Evolutionary conservation across 1,139 yeast species (phyloP).

Genomic region (Hemisphaericaspora xylofermentans): DNA sequence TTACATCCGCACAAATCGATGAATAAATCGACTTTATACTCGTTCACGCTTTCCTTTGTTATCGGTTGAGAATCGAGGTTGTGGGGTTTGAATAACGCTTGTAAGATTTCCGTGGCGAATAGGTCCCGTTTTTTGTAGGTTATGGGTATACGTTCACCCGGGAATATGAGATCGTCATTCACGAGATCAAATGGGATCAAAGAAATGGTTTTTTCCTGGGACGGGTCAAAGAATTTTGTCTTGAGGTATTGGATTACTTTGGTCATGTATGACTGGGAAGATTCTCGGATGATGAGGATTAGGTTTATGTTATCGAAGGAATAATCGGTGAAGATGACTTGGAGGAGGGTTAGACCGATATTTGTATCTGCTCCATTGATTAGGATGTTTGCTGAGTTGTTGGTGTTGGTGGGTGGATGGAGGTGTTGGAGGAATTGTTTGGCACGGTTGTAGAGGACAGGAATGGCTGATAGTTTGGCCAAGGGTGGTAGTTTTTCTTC

Average conservation of each 20-base stretch:
- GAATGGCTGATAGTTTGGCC: conserved; percentile 37
- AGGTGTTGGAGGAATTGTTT: conserved; percentile 37
- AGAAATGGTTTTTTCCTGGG: conserved; percentile 21
- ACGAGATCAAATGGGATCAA: conserved; percentile 36
- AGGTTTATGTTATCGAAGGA: conserved; percentile 25
- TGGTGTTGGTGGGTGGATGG: conserved; percentile 20
- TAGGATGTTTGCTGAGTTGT: conserved; percentile 34
- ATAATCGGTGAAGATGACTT: conserved; percentile 29
- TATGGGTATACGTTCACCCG: conserved; percentile 36
- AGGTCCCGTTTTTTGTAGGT: conserved; percentile 41
- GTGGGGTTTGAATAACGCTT: conserved; percentile 29
- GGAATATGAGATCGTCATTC: conserved; percentile 36
- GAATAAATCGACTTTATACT: conserved; percentile 37
- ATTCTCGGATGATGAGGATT: conserved; percentile 35
- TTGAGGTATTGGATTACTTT: conserved; percentile 23
- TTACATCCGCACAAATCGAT: conserved; percentile 44
- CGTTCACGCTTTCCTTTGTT: conserved; percentile 17
- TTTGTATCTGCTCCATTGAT: conserved; percentile 49
- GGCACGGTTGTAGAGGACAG: conserved; percentile 40
- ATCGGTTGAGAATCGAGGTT: neutral
- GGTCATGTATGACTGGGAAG: conserved; percentile 21
- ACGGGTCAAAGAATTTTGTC: conserved; percentile 23
- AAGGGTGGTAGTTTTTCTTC: conserved; percentile 23
- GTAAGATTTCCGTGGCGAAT: conserved; percentile 41
- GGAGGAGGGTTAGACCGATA: conserved; percentile 38